phyloP scores from a whole-genome alignment of 768 basidiomycete species.

The Lentinus brumalis region DNA sequence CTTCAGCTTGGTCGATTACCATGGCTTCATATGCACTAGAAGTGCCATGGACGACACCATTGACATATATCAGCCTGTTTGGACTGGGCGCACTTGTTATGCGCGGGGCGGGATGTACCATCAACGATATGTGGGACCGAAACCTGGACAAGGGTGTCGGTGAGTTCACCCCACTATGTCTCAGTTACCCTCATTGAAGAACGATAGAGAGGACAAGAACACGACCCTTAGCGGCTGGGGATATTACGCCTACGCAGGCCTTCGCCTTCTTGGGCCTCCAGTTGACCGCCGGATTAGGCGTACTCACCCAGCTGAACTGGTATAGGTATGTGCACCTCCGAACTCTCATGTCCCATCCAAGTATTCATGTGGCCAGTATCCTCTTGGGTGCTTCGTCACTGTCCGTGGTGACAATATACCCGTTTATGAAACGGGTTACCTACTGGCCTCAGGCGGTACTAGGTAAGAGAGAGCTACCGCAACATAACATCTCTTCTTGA shows the following conservation, averaged over 20 bases:
- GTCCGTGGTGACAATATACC: conserved; percentile 85
- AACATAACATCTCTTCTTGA: background rate
- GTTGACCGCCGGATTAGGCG: conserved; percentile 77
- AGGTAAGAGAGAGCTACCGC: conserved; percentile 50
- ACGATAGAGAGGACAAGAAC: conserved; percentile 78
- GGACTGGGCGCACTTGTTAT: conserved; percentile 91
- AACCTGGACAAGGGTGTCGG: conserved; percentile 92
- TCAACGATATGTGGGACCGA: conserved; percentile 98
- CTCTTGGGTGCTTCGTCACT: conserved; percentile 90
- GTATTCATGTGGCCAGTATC: conserved; percentile 54
- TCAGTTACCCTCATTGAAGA: background rate
- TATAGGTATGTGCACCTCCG: conserved; percentile 66
- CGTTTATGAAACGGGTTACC: conserved; percentile 95
- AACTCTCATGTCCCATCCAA: background rate
- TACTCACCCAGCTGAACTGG: conserved; percentile 90
- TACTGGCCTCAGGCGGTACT: conserved; percentile 97
- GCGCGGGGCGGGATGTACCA: conserved; percentile 98
- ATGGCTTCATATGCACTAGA: conserved; percentile 88
- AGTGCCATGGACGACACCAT: conserved; percentile 63
- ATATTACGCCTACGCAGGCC: conserved; percentile 75
- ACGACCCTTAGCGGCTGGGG: conserved; percentile 86
- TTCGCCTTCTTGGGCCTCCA: conserved; percentile 81
- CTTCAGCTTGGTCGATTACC: conserved; percentile 93
- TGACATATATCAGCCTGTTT: conserved; percentile 81
- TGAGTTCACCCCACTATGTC: conserved; percentile 37